These are phyloP conservation scores for Trametes sanguinea DNA, from an alignment of 768 basidiomycete genomes.

Conservation along the genomic window DNA sequence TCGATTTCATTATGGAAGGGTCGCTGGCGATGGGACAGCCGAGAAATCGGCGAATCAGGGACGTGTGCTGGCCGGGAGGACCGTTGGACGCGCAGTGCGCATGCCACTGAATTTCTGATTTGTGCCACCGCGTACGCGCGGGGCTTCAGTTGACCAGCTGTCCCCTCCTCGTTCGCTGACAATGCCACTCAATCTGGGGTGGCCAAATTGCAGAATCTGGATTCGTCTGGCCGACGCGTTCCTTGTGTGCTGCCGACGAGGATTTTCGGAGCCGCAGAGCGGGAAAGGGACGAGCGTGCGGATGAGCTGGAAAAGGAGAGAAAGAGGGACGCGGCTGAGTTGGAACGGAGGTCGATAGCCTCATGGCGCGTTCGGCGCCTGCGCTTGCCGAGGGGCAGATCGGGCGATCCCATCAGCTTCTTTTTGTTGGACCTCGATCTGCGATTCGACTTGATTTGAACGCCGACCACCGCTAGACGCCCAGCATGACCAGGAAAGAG, in stretches of 20 bases:
- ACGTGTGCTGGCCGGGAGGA: not conserved
- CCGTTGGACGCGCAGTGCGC: not conserved
- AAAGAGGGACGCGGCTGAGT: constrained; percentile 13
- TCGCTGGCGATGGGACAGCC: not conserved
- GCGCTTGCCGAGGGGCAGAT: constrained; percentile 11
- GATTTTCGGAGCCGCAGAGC: constrained; percentile 4
- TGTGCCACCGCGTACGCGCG: constrained; percentile 7
- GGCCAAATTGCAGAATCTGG: not conserved
- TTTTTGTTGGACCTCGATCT: constrained; percentile 23
- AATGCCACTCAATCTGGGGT: not conserved
- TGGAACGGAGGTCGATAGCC: constrained; percentile 21
- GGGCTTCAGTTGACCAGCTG: not conserved
- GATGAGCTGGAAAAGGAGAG: constrained; percentile 2
- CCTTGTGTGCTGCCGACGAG: too few species aligned
- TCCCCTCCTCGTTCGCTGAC: not conserved
- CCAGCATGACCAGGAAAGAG: not conserved
- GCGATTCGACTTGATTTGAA: constrained; percentile 17
- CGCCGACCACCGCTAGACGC: constrained; percentile 6
- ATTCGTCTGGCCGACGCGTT: not conserved
- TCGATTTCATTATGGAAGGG: constrained; percentile 16
- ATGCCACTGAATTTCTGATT: constrained; percentile 21
- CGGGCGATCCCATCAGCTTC: constrained; percentile 20
- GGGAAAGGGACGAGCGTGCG: not conserved
- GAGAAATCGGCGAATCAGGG: not conserved
- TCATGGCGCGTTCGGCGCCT: constrained; percentile 16